Evolutionary conservation across 805 yeast species (phyloP), one percentile per base, ranked within the genome.

Genomic region (Saccharomycopsis lassenensis): DNA sequence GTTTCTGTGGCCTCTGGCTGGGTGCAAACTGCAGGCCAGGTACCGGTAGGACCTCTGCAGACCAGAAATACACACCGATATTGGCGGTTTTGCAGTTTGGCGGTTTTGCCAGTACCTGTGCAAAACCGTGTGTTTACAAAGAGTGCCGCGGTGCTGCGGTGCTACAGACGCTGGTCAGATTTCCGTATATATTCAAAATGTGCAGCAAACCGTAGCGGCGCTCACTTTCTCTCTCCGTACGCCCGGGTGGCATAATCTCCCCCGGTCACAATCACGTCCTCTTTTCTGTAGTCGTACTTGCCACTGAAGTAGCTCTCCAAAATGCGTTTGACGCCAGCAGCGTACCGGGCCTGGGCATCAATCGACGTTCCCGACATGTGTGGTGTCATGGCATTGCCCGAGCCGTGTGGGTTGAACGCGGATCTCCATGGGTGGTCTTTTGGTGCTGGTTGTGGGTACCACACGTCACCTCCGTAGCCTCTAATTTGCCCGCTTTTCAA

Each of bases 361-460:
- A 81, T 61, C 29, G 84, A 74, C 18, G 89, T 75, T 44, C 93
- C 91, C 36, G 83, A 74, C 48, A 75, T 71, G 53, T 80, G 91
- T 15, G 87, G 86, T 35, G 85, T 77, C 89, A 81, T 79, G 36
- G 87, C 89, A 49, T 82, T 81, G 46, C 89, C 89, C 24, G 72
- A 81, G 41, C 78, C 79, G 46, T 65, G 69, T 50, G 69, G 61
- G 69, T 78, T 77, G 33, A 61, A 52, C 74, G 79, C 69, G 7
- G 63, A 37, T 65, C 85, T 67, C 91, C 91, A 81, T 46, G 86
- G 86, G 52, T 79, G 86, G 55, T 67, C 67, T 37, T 62, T 60
- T 45, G 86, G 85, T 19, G 89, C 82, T 29, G 93, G 93, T 58
- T 81, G 93, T n/a, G 77, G 78, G 62, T 51, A 69, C 85, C 89